Conservation (phyloP, 2,329 filamentous ascomycete species). For the Trichophyton schoenleinii region DNA sequence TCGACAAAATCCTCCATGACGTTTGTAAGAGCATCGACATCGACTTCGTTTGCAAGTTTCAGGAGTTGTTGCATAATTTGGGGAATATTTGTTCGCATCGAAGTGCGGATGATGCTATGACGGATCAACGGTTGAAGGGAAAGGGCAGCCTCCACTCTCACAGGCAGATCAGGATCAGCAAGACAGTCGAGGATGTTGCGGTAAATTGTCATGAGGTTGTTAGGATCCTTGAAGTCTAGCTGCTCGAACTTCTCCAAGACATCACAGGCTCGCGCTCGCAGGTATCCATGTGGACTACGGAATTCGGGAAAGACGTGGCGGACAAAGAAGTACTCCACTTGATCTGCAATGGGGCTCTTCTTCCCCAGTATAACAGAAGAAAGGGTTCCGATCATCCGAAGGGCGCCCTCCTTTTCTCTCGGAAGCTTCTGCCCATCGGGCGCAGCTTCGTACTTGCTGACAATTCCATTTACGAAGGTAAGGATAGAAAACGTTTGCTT, state of each 20-base stretch:
- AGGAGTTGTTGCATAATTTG: constrained; percentile 99
- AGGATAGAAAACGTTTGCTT: constrained; percentile 94
- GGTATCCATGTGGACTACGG: constrained; percentile 77
- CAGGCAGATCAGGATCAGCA: constrained; percentile 84
- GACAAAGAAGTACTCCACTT: constrained; percentile 97
- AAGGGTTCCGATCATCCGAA: constrained; percentile 93
- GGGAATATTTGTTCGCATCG: constrained; percentile 95
- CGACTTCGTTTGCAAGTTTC: constrained; percentile 93
- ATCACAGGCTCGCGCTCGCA: constrained; percentile 89
- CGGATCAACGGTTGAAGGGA: constrained; percentile 91
- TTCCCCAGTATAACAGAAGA: constrained; percentile 90
- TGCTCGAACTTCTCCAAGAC: constrained; percentile 97
- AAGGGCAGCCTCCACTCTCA: constrained; percentile 84
- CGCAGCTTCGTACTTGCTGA: constrained; percentile 79
- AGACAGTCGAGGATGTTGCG: constrained; percentile 93
- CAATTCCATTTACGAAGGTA: constrained; percentile 86
- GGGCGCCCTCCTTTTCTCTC: constrained; percentile 85
- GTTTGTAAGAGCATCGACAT: constrained; percentile 91
- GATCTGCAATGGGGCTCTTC: constrained; percentile 94
- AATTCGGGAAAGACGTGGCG: constrained; percentile 98
- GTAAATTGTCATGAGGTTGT: constrained; percentile 93
- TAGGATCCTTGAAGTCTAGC: constrained; percentile 89
- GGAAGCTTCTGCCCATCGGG: constrained; percentile 85
- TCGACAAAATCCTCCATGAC: constrained; percentile 99
- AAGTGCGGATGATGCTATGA: constrained; percentile 83